Evolutionary conservation across 1,139 yeast species (phyloP), one percentile per base, ranked within the genome.

Genomic region (Kodamaea suecica): DNA sequence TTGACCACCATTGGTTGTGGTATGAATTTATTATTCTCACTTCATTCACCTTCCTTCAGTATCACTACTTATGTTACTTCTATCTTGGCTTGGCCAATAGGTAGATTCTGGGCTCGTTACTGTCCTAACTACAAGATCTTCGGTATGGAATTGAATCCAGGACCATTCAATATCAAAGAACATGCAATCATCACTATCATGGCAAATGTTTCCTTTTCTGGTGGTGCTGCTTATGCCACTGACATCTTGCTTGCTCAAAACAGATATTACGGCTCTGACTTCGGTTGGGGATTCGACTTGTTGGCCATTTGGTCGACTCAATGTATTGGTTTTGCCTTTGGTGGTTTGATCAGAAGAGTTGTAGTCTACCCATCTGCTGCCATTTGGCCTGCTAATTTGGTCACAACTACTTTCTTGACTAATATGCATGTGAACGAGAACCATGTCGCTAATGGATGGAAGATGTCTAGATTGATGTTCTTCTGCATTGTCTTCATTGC

Each of bases 361-460:
- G 63, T 80, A 45, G 81, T 80, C 12, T 74, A 74, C 40, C 83
- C 86, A 3, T 70, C 81, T 4, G 63, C 76, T 6, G 77, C 80
- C 59, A 70, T 80, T 34, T 82, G 88, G 88, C 88, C 88, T 1
- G 59, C 75, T 11, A 79, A 47, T 61, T 76, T 56, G 59, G 72
- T 67, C 34, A 59, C 70, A 13, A 44, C 65, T 33, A 64, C 73
- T 11, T 67, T 71, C 45, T 65, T 79, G 49, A 77, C 83, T 38
- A 77, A 78, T 48, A 68, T 79, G 60, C 84, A 80, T 55, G 53
- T 75, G 36, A 73, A 76, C 49, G 79, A 74, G 45, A 78, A 80
- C 53, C 80, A 76, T 48, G 58, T 63, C 3, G 83, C 55, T 26
- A 61, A 63, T 35, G 68, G 69, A 12, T 65, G 70, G 70, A 60